phyloP scores from a whole-genome alignment of 2,329 filamentous ascomycete species.

The Dothistroma septosporum region DNA sequence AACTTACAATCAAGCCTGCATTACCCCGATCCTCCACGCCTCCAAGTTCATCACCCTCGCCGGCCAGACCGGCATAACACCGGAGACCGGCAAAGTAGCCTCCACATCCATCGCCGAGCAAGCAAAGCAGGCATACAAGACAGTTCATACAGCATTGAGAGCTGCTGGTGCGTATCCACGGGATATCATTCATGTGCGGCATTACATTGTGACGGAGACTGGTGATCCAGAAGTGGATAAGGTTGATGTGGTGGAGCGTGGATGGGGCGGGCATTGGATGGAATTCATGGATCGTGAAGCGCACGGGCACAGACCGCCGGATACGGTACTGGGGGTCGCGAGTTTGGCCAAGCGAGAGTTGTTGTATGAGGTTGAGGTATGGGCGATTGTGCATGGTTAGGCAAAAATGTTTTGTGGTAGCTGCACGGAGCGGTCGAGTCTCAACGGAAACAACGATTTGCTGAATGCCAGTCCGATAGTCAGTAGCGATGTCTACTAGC shows the following conservation, averaged over 20 bases:
- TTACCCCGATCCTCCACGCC: constrained; percentile 3
- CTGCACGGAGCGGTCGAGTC: background rate
- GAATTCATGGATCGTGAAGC: constrained; percentile 35
- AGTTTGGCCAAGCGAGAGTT: constrained; percentile 32
- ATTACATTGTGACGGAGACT: constrained; percentile 37
- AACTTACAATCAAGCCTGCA: constrained; percentile 5
- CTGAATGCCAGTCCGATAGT: background rate
- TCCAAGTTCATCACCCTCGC: constrained; percentile 5
- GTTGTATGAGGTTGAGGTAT: constrained; percentile 36
- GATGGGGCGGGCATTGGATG: constrained; percentile 35
- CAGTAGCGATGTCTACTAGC: background rate
- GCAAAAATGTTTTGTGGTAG: background rate
- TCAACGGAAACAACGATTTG: background rate
- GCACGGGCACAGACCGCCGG: constrained; percentile 35
- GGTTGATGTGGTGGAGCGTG: constrained; percentile 19
- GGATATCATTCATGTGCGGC: constrained; percentile 35
- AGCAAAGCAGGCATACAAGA: constrained; percentile 31
- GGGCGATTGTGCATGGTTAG: constrained; percentile 26
- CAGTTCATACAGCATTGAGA: constrained; percentile 28
- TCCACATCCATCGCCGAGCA: constrained; percentile 20
- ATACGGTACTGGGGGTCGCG: constrained; percentile 37
- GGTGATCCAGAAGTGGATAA: constrained; percentile 24
- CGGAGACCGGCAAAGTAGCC: background rate
- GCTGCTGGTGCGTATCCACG: constrained; percentile 34
- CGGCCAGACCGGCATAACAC: background rate